Evolutionary conservation across 208 protist genomes (phyloP), one percentile per base, ranked within the genome.

Genomic region (Trypanosoma platydactyli): DNA sequence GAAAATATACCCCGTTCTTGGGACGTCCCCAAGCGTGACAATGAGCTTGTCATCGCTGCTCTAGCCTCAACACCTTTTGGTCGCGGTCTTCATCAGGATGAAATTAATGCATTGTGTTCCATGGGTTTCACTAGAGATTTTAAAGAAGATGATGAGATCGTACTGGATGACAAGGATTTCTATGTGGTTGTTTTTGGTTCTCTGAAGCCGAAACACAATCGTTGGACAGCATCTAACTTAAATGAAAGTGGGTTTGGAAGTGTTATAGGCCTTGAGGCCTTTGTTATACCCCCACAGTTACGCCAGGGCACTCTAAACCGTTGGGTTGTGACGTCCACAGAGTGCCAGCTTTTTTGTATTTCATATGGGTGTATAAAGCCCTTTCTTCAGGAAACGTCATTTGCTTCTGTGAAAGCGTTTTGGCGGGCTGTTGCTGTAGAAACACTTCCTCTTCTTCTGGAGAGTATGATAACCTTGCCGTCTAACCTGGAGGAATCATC

Each of bases 161-260:
- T 71, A 20, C 59, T 89, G 44, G 81, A 84, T 5, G 71, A 84
- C 25, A 89, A 88, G 52, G 72, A 73, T 1, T 92, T 92, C 64
- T 73, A 84, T n/a, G 75, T 89, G 20, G 76, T 89, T 29, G 81
- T 89, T 42, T 92, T 89, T 70, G 86, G 86, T 49, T 82, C 68
- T 49, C 61, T 92, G 52, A 80, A 83, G 16, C 80, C 86, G 5
- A 68, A 89, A 53, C 80, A 79, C 20, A 68, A 74, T 51, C 71
- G 76, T 46, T 92, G 86, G 83, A 89, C 83, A 22, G 85, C 86
- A 29, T 67, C 84, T 30, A 66, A 61, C 46, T 76, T 80, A 48
- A 71, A 82, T 49, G 74, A 80, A 59, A 61, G 71, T 54, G 84
- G 76, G 55, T 92, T 84, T 46, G 83, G 86, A 33, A 80, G 83